Percentiles rank a stretch among this genome's conserved stretches.
Conservation (phyloP, 352 stramenopile genomes). For the Pythium periplocum region DNA sequence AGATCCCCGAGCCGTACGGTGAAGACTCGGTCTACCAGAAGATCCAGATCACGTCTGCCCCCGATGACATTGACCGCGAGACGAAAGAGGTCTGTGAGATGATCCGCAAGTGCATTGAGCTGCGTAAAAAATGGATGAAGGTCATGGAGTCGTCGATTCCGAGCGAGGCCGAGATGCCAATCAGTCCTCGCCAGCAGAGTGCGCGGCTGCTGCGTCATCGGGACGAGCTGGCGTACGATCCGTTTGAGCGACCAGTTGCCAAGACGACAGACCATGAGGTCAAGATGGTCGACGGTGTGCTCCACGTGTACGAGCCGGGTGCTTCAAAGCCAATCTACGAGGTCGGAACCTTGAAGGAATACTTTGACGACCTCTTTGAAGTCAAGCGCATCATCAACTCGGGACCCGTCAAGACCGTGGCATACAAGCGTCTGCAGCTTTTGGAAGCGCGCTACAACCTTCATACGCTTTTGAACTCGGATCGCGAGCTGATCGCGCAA, state of each 20-base stretch:
- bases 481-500: slow-evolving; percentile 92
- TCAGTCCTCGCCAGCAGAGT: slow-evolving; percentile 31
- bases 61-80: slow-evolving; percentile 68
- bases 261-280: slow-evolving; percentile 45
- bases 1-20: slow-evolving; percentile 72
- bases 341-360: slow-evolving; percentile 47
- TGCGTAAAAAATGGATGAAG: slow-evolving; percentile 71
- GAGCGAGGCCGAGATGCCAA: slow-evolving; percentile 14
- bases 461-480: slow-evolving; percentile 95
- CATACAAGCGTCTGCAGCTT: slow-evolving; percentile 86
- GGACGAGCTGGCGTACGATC: slow-evolving; percentile 71
- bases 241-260: slow-evolving; percentile 34
- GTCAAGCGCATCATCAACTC: slow-evolving; percentile 85
- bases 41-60: slow-evolving; percentile 65
- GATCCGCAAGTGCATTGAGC: slow-evolving; percentile 66
- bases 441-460: slow-evolving; percentile 94
- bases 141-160: slow-evolving; percentile 31
- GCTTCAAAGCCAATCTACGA: slow-evolving; percentile 25
- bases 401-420: slow-evolving; percentile 82
- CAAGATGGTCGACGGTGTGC: slow-evolving; percentile 53
- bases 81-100: slow-evolving; percentile 73
- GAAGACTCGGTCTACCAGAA: slow-evolving; percentile 65
- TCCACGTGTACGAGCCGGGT: slow-evolving; percentile 34
- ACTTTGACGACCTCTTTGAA: slow-evolving; percentile 74
- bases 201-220: slow-evolving; percentile 43